A percentile compares a stretch with the other conserved stretches of the same genome.
phyloP scores from a whole-genome alignment of 2,329 filamentous ascomycete species.

The Sporothrix sp. region DNA sequence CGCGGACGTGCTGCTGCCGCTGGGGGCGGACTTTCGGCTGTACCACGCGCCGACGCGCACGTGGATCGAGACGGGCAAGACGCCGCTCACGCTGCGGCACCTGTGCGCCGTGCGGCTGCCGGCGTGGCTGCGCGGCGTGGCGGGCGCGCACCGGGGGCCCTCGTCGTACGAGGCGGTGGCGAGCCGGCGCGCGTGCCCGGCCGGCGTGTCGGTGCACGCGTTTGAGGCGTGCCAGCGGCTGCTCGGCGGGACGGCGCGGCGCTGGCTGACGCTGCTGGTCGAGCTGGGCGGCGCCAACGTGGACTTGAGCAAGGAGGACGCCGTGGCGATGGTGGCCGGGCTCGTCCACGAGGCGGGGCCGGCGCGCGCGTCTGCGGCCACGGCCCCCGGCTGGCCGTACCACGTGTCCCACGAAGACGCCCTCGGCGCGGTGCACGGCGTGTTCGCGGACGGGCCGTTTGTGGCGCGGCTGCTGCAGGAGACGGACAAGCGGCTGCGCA shows the following conservation, averaged over 20 bases:
- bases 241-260: constrained; percentile 33
- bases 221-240: constrained; percentile 42
- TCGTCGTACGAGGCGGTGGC: constrained; percentile 47
- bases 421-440: constrained; percentile 35
- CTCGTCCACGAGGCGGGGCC: constrained; percentile 49
- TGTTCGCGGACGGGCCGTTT: constrained; percentile 42
- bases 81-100: constrained; percentile 33
- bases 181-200: constrained; percentile 38
- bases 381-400: background rate
- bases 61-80: constrained; percentile 29
- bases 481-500: constrained; percentile 32
- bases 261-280: constrained; percentile 35
- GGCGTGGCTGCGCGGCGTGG: constrained; percentile 27
- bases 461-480: constrained; percentile 38
- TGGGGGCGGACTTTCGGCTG: constrained; percentile 37
- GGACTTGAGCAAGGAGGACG: constrained; percentile 49
- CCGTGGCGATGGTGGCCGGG: constrained; percentile 38
- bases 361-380: background rate
- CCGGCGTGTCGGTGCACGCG: constrained; percentile 38
- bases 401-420: constrained; percentile 17
- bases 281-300: constrained; percentile 45
- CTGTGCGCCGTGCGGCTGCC: constrained; percentile 28
- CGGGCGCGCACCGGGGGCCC: too few relatives aligned
- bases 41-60: constrained; percentile 31
- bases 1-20: constrained; percentile 35